Percentiles rank a stretch among this genome's conserved stretches.
These are phyloP conservation scores for Cutaneotrichosporon mucoides DNA, from an alignment of 1,284 basidiomycete species.

Conservation along the genomic window DNA sequence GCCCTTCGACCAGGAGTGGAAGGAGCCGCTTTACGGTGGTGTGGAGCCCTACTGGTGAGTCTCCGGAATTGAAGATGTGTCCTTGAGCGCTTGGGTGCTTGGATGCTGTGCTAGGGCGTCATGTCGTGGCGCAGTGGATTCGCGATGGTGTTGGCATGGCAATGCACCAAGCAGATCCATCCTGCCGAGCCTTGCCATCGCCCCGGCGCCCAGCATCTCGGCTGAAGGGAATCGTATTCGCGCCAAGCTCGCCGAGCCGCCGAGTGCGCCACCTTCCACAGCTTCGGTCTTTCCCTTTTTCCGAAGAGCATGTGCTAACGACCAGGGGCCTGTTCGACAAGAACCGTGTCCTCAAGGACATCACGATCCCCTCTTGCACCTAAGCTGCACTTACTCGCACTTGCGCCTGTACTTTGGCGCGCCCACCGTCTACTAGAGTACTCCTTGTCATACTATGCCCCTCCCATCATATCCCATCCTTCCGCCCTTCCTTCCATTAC, in stretches of 20 bases:
- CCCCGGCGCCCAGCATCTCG: not conserved
- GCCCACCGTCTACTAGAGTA: not conserved
- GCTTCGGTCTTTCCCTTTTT: no score
- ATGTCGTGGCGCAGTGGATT: no score
- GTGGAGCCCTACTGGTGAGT: slow-evolving; percentile 66
- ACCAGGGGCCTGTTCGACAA: slow-evolving; percentile 57
- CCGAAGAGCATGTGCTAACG: not conserved
- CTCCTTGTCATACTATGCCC: not conserved
- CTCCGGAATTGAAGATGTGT: not conserved
- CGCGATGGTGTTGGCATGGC: no score
- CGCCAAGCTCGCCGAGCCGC: not conserved
- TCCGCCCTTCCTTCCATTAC: not conserved
- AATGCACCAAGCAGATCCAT: no score
- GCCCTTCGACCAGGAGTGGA: slow-evolving; percentile 83
- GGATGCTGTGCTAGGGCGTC: no score
- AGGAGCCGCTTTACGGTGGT: slow-evolving; percentile 61
- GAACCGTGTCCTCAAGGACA: slow-evolving; percentile 51
- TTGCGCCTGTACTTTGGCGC: no score
- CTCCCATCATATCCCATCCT: not conserved
- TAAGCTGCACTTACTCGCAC: not conserved
- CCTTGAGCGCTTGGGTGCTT: not conserved
- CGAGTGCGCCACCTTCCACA: no score
- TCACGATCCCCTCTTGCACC: slow-evolving; percentile 51
- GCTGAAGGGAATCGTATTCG: not conserved
- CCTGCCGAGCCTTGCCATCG: not conserved